phyloP scores from a whole-genome alignment of 2,329 filamentous ascomycete genomes.

The Paraphaeosphaeria sporulosa region DNA sequence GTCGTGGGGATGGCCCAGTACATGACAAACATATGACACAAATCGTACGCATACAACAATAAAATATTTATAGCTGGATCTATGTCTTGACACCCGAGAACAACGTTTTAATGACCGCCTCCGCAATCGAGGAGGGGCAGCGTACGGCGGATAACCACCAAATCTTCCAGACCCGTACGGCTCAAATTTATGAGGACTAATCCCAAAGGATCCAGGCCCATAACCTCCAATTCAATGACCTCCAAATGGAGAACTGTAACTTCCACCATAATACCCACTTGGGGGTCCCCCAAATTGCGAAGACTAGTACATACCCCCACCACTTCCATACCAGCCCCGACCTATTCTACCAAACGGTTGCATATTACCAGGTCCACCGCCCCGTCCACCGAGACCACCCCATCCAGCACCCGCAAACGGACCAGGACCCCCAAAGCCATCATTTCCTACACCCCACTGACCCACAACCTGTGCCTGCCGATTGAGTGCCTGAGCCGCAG shows the following conservation, averaged over 20 bases:
- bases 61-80: neutral
- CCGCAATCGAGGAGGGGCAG: neutral
- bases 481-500: neutral
- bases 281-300: too few relatives aligned
- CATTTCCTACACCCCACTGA: neutral
- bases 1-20: constrained; percentile 42
- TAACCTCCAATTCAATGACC: too few relatives aligned
- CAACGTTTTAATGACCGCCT: neutral
- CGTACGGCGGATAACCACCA: neutral
- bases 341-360: neutral
- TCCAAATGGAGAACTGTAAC: too few relatives aligned
- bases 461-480: neutral
- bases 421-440: constrained; percentile 1
- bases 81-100: neutral
- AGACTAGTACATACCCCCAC: neutral
- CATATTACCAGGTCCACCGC: neutral
- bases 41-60: neutral
- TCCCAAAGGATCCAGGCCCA: too few relatives aligned
- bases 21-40: constrained; percentile 4
- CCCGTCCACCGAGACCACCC: neutral
- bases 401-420: too few relatives aligned
- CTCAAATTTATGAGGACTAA: too few relatives aligned
- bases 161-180: neutral
- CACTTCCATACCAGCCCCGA: neutral
- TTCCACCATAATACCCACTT: too few relatives aligned